Percentiles rank a stretch among this genome's conserved stretches.
Evolutionary conservation across 495 filamentous ascomycete genomes (phyloP).

Genomic region (Penicillium samsonianum): DNA sequence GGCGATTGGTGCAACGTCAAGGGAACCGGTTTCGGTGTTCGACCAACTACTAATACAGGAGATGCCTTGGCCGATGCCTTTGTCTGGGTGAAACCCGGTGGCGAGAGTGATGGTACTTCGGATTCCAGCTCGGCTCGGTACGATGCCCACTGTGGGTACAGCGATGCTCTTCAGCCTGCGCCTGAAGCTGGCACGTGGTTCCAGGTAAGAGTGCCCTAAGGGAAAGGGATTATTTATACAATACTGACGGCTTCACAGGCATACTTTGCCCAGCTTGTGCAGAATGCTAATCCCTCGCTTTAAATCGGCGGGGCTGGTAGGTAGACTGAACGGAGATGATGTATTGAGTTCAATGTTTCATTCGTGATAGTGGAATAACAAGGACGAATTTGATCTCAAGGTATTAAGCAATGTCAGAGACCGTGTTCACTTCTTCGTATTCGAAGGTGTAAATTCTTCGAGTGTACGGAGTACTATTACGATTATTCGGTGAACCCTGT

Average conservation of each 20-base stretch:
- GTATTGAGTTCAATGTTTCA: background rate
- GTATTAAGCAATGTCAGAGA: no score
- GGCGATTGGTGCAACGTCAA: constrained; percentile 87
- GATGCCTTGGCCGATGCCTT: constrained; percentile 68
- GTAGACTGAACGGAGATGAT: background rate
- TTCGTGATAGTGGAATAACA: no score
- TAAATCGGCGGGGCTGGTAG: background rate
- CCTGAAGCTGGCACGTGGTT: constrained; percentile 80
- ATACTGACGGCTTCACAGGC: constrained; percentile 24
- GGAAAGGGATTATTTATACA: background rate
- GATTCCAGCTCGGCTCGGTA: constrained; percentile 63
- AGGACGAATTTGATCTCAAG: no score
- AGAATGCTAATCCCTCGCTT: constrained; percentile 22
- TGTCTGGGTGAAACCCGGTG: constrained; percentile 84
- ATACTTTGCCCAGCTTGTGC: constrained; percentile 21
- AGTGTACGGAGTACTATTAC: no score
- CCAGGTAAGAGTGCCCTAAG: constrained; percentile 49
- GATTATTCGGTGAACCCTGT: no score
- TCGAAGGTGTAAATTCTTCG: no score
- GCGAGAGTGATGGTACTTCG: constrained; percentile 77
- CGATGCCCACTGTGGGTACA: constrained; percentile 69
- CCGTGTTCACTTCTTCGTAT: background rate
- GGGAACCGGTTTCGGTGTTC: constrained; percentile 72
- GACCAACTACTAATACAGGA: constrained; percentile 64
- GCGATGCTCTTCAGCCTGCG: constrained; percentile 62